A percentile compares a stretch with the other conserved stretches of the same genome.
Conservation (phyloP, 129 eudicot genomes). For the Tagetes erecta region DNA sequence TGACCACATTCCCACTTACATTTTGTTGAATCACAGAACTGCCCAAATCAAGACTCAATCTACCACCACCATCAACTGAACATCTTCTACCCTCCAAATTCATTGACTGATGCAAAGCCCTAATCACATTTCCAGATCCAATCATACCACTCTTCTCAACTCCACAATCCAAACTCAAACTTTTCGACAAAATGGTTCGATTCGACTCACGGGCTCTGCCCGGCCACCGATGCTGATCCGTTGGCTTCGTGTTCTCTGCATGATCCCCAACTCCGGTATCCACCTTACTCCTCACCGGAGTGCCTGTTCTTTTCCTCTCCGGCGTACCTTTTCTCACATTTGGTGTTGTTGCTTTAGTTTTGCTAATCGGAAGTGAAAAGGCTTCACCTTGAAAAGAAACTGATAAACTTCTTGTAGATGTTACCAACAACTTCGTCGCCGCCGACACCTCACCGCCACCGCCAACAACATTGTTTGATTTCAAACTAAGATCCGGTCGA, state of each 20-base stretch:
- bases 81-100: conserved; percentile 51
- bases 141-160: conserved; percentile 40
- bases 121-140: conserved; percentile 69
- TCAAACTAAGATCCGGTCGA: conserved; percentile 60
- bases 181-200: conserved; percentile 51
- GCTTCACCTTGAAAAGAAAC: conserved; percentile 95
- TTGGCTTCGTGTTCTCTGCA: conserved; percentile 55
- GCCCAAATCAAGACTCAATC: conserved; percentile 65
- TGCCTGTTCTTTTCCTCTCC: conserved; percentile 63
- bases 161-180: conserved; percentile 51
- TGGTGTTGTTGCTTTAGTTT: conserved; percentile 68
- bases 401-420: conserved; percentile 83
- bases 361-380: conserved; percentile 84
- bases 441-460: conserved; percentile 63
- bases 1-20: conserved; percentile 44
- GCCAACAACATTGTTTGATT: conserved; percentile 40
- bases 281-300: conserved; percentile 59
- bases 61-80: conserved; percentile 76
- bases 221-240: conserved; percentile 78
- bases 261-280: conserved; percentile 55
- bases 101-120: conserved; percentile 63
- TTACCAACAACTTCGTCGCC: conserved; percentile 77
- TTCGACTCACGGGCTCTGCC: conserved; percentile 49
- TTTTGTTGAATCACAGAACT: conserved; percentile 35
- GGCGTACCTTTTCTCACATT: conserved; percentile 79